Base-by-base conservation (phyloP, 768 basidiomycete species). In the Filobasidium wieringae region DNA sequence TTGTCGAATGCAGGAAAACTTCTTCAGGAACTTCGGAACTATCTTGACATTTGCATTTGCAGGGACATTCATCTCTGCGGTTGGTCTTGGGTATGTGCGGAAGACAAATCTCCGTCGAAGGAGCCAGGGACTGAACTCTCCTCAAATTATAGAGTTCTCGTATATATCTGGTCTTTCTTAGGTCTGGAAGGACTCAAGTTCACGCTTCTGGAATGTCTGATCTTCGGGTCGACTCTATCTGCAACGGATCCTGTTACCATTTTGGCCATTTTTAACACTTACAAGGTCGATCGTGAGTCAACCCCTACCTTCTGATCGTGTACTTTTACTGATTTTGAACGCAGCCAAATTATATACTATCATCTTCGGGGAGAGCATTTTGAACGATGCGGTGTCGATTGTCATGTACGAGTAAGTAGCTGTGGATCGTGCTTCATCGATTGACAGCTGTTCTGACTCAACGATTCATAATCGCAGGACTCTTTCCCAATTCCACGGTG, bases 361-460 rank as follows among this genome's bases (percentile, higher is more conserved):
- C 74, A 99, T 99, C 63, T 99, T 97, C 68, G 95, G 95, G 27
- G 95, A 97, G 74, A 87, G 85, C 74, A 79, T 99, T 58, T 76
- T 99, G 59, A 99, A 99, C 76, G 95, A 99, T 78, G 95, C 95
- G 19, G 95, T 97, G 68, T 90, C 88, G 80, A 97, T 97, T 78
- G 92, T 97, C 74, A 91, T 99, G 87, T 97, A 97, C 75, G 95
- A 99, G 91, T 96, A 72, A 79, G 91, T 86, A 60, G 2, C 12
- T 26, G 4, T 4, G n/a, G n/a, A n/a, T n/a, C 9, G 40, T 0
- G 36, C 9, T n/a, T 19, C 24, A 22, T 2, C 8, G 22, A 31
- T 14, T 22, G 24, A 31, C 37, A 34, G 17, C 12, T 17, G 4
- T 2, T 36, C 6, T 14, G 8, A 37, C 26, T 11, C 5, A 31